Base-by-base conservation (phyloP, 2,329 filamentous ascomycete genomes). In the Leptodontidium sp. region DNA sequence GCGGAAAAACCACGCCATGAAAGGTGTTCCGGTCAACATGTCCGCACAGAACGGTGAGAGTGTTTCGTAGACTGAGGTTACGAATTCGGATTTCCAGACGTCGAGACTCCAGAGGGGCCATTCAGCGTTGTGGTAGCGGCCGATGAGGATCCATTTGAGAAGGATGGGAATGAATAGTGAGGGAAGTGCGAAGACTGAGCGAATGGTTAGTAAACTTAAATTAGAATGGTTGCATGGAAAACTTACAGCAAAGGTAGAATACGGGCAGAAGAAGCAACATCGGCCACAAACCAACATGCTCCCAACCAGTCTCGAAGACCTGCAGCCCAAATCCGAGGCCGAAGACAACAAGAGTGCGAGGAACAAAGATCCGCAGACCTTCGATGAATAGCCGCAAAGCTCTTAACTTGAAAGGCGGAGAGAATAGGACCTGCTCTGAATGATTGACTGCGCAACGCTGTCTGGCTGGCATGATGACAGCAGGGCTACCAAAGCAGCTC, bases 111-210 rank as follows among this genome's bases (percentile, higher is more conserved):
- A 65, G 43, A 65, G 63, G 8, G 63, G 63, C 50, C 50, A 65
- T 65, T 65, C 63, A 4, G 63, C 63, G 17, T 32, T 38, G 2
- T 47, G 63, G 7, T 65, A 65, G 17, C 52, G 63, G 35, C 63
- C 63, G 50, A 65, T 65, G 50, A 65, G 63, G 50, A 58, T 65
- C 63, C 63, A 65, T 45, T 65, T 65, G 50, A 65, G 45, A 12
- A 65, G 32, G 50, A 65, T 32, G 8, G 52, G 43, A 35, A 65
- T 24, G 15, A 47, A 17, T 12, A 65, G n/a, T 32, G 49, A 35
- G 5, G 63, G 63, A 14, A 65, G 7, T 38, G 63, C 63, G 29
- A 65, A 65, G 35, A 65, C 63, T 65, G 47, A 15, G 9, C 32
- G 52, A 29, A 38, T 6, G 11, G 15, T 49, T n/a, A 49, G 45